Base-by-base conservation (phyloP, 306 rosid species). In the Arachis hypogaea region DNA sequence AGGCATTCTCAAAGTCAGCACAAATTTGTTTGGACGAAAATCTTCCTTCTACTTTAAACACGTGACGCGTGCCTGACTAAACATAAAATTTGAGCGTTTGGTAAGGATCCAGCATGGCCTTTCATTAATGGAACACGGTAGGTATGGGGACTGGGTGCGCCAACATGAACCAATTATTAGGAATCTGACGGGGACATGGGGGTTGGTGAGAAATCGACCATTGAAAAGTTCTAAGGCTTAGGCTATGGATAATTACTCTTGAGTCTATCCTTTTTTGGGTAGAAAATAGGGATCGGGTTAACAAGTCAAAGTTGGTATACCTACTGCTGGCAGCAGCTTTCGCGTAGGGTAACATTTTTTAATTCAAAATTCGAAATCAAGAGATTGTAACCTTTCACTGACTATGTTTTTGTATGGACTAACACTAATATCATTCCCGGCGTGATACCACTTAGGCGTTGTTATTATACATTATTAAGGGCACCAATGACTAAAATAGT, bases 251-350 rank as follows among this genome's bases (percentile, higher is more conserved):
- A n/a, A 63, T 52, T 22, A 51, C 79, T 43, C 42, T 14, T 33
- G 38, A 4, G n/a, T 45, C 41, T 0, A 45, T 45, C 9, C 28
- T 44, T 66, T 45, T 44, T 66, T 45, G 29, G 38, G 49, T 72
- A 45, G 77, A 33, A 33, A 66, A 36, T 6, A 60, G 16, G 28
- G 52, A 74, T 56, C 22, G 63, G 55, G 33, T 29, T 60, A 49
- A 10, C 63, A 45, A 58, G 86, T 83, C 88, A 71, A 78, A 74
- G 74, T 83, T 58, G 83, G 88, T 84, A 69, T 36, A 92, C 91
- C 93, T 3, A 85, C 70, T 78, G 7, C 41, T 78, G 9, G 30
- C n/a, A 62, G 6, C 57, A 49, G 59, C 29, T 22, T 38, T 14
- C 54, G 28, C 28, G 28, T 22, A 22, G 71, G 11, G 28, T 59